A percentile compares a stretch with the other conserved stretches of the same genome.
phyloP scores from a whole-genome alignment of 371 early-diverging fungal genomes.

The Blastocladiella emersonii region DNA sequence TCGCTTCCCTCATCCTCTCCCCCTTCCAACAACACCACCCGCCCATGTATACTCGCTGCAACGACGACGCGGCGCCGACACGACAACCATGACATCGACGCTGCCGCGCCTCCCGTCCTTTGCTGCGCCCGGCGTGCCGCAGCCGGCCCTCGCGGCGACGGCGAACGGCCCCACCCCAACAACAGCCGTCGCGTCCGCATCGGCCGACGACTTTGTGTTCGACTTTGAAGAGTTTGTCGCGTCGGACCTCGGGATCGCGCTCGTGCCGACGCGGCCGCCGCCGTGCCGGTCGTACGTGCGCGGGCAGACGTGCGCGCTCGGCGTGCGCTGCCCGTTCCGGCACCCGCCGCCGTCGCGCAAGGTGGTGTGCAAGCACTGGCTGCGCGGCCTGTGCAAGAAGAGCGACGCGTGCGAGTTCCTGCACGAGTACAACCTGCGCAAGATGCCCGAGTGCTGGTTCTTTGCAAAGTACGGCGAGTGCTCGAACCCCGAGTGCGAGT shows the following conservation, averaged over 20 bases:
- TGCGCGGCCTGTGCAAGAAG: constrained; percentile 98
- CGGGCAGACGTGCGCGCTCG: not conserved
- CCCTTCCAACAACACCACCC: no score
- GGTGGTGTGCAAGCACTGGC: constrained; percentile 99
- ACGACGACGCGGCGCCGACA: no score
- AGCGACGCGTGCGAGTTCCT: constrained; percentile 98
- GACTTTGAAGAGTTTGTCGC: constrained; percentile 83
- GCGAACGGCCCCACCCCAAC: no score
- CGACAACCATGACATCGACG: no score
- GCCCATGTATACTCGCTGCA: no score
- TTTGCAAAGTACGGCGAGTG: constrained; percentile 93
- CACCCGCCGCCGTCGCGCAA: not conserved
- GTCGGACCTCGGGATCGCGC: constrained; percentile 53
- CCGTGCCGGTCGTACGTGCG: not conserved
- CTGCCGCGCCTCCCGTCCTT: no score
- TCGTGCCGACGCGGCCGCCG: constrained; percentile 17
- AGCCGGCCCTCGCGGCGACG: no score
- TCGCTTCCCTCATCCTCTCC: no score
- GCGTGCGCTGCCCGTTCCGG: not conserved
- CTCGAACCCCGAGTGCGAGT: constrained; percentile 94
- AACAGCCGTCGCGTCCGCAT: no score
- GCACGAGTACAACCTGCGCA: constrained; percentile 97
- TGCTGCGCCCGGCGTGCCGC: no score
- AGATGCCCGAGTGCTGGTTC: constrained; percentile 99
- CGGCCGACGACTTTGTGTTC: constrained; percentile 23